Base-by-base conservation (phyloP, 202 grass and related monocot species). In the Musa balbisiana region DNA sequence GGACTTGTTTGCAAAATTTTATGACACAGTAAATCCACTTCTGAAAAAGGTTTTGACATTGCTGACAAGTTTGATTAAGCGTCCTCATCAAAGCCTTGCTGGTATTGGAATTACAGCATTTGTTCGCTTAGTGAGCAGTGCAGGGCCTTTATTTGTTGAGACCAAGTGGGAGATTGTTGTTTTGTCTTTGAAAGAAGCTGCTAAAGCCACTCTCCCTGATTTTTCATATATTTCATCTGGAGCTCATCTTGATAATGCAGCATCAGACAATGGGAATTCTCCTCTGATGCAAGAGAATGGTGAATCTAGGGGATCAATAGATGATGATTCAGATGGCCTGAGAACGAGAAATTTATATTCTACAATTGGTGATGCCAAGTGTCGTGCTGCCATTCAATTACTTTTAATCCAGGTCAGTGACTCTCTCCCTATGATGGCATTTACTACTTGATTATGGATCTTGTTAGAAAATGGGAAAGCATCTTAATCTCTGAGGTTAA, bases 11-110 rank as follows among this genome's bases (percentile, higher is more conserved):
- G 96, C 90, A 66, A 92, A 95, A 74, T 99, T 99, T 82, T 99
- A 99, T 78, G 91, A 92, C 69, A 95, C 91, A 25, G 91, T 99
- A 50, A 92, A 99, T 80, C 91, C 89, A 43, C 87, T 99, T 78
- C 80, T 99, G 67, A 95, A 76, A 79, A 99, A 95, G 79, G 87
- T 99, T 75, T 89, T 99, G 49, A 80, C 82, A 17, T 92, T 99
- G 87, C 83, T 99, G 69, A 99, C 91, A 43, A 99, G 89, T 88
- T 99, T 95, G 80, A 95, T 99, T 76, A 99, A 95, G 82, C 91
- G 89, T 54, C 96, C 96, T 72, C 96, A 99, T 80, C 96, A 99
- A 84, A 99, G 96, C 83, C 96, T 99, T 88, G 91, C 96, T 79
- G 89, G 91, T 65, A 99, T 99, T 79, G 96, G 96, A 24, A 95